Conservation (phyloP, 768 basidiomycete genomes). For the Mycena belliarum region DNA sequence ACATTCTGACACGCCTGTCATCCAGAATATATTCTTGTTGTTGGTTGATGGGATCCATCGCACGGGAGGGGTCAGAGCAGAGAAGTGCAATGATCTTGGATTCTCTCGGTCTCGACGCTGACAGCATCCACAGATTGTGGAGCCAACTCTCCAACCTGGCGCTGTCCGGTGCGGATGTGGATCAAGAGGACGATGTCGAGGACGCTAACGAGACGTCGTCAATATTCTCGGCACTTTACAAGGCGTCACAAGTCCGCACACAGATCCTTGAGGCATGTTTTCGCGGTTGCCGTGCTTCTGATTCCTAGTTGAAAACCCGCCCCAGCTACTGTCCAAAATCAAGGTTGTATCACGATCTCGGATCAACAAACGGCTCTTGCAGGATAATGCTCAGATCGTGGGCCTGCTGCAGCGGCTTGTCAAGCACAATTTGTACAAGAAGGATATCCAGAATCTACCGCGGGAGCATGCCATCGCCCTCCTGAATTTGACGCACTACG, state of each 20-base stretch:
- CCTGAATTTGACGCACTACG: background rate
- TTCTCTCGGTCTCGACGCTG: too few species aligned
- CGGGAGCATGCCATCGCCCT: background rate
- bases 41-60: too few species aligned
- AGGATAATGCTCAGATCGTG: background rate
- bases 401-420: background rate
- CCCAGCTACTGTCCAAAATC: background rate
- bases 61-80: too few species aligned
- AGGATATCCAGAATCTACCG: background rate
- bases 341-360: background rate
- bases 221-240: background rate
- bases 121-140: too few species aligned
- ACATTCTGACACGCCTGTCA: too few species aligned
- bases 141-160: too few species aligned
- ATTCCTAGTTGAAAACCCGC: background rate
- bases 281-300: background rate
- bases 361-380: background rate
- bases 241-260: background rate
- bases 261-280: background rate
- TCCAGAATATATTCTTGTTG: too few species aligned
- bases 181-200: too few species aligned
- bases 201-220: background rate
- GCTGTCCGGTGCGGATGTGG: too few species aligned
- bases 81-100: too few species aligned
- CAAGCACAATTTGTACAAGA: background rate